Conservation (phyloP, 208 protist species). For the Leishmania tropica region DNA sequence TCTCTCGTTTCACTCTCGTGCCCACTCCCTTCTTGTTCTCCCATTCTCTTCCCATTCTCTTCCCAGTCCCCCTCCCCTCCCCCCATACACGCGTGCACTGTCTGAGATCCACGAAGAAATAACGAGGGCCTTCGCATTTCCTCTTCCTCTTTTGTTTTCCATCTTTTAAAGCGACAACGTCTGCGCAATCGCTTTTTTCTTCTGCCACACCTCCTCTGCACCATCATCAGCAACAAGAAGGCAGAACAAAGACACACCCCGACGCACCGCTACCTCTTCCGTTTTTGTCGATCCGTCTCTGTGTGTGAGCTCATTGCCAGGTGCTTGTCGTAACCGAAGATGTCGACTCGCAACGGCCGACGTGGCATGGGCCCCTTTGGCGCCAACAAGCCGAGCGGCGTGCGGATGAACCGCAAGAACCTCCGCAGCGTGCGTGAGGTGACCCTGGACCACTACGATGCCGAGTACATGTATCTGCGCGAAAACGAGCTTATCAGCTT, state of each 20-base stretch:
- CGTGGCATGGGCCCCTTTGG: slow-evolving; percentile 52
- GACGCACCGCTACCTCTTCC: not conserved
- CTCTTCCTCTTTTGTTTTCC: not conserved
- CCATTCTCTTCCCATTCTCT: not conserved
- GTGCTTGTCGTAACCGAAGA: slow-evolving; percentile 3
- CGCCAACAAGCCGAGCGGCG: slow-evolving; percentile 69
- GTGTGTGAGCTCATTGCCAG: slow-evolving; percentile 1
- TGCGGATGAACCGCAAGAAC: slow-evolving; percentile 85
- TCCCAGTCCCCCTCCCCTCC: no score
- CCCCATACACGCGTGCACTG: not conserved
- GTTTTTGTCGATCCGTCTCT: not conserved
- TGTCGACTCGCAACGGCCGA: slow-evolving; percentile 34
- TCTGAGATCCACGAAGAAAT: slow-evolving; percentile 6
- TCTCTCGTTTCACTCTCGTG: slow-evolving; percentile 8
- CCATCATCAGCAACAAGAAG: not conserved
- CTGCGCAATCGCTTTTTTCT: not conserved
- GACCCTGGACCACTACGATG: slow-evolving; percentile 71
- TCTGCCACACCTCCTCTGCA: not conserved
- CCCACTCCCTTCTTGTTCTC: not conserved
- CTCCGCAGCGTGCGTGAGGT: slow-evolving; percentile 82
- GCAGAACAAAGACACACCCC: not conserved
- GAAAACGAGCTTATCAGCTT: slow-evolving; percentile 92
- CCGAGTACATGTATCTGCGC: slow-evolving; percentile 92
- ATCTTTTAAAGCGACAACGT: not conserved
- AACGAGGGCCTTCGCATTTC: not conserved